These are phyloP conservation scores for Vitrella brassicaformis DNA, from an alignment of 73 alveolate genomes.

Conservation along the genomic window DNA sequence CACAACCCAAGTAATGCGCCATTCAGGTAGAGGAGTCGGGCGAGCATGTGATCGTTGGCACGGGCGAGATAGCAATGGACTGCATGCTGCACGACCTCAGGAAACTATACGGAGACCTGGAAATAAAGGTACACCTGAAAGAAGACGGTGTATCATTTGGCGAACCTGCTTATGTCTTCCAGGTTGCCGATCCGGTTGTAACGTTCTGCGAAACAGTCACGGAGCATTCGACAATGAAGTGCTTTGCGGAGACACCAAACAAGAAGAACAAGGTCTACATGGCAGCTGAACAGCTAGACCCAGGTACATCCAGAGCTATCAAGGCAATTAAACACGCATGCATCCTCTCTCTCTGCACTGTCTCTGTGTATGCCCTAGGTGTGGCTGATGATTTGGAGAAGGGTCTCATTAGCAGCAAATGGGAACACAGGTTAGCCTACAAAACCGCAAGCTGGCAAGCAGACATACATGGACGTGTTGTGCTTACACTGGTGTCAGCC, in stretches of 20 bases:
- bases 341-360: no score
- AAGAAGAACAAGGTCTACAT: slow-evolving; percentile 64
- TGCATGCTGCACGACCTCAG: slow-evolving; percentile 92
- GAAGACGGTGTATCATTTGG: slow-evolving; percentile 1
- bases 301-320: no score
- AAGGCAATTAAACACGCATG: no score
- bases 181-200: slow-evolving; percentile 85
- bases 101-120: slow-evolving; percentile 85
- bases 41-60: slow-evolving; percentile 92
- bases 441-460: no score
- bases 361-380: no score
- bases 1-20: neutral
- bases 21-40: slow-evolving; percentile 95
- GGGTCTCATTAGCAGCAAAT: neutral
- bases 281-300: slow-evolving; percentile 67
- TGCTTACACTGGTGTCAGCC: no score
- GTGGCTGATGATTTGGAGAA: neutral
- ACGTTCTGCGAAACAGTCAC: slow-evolving; percentile 92
- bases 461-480: no score
- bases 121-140: no score
- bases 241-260: slow-evolving; percentile 90
- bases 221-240: slow-evolving; percentile 84
- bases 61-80: slow-evolving; percentile 97
- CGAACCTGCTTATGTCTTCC: no score
- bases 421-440: neutral